A percentile compares a stretch with the other conserved stretches of the same genome.
Evolutionary conservation across 2,329 filamentous ascomycete genomes (phyloP).

Genomic region (Pseudogymnoascus sp.): DNA sequence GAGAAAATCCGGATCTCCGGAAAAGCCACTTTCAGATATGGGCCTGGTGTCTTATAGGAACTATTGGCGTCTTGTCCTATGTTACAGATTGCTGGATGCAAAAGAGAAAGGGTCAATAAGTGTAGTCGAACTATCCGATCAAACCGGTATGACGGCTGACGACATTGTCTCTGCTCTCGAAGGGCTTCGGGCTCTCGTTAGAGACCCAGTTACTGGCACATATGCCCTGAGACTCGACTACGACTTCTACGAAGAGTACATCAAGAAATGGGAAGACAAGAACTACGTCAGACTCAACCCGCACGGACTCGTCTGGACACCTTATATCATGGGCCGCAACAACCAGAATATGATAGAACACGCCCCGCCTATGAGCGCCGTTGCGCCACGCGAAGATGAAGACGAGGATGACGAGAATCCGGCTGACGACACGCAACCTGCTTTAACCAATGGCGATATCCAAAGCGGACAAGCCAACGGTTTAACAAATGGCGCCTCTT

Average conservation of each 20-base stretch:
- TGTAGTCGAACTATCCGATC: slow-evolving; percentile 65
- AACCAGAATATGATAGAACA: slow-evolving; percentile 77
- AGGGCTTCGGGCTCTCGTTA: slow-evolving; percentile 77
- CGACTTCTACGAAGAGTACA: slow-evolving; percentile 77
- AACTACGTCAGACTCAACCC: slow-evolving; percentile 78
- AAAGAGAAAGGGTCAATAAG: slow-evolving; percentile 47
- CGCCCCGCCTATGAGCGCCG: slow-evolving; percentile 70
- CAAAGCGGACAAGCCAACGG: not conserved
- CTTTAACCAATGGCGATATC: slow-evolving; percentile 15
- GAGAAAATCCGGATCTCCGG: slow-evolving; percentile 86
- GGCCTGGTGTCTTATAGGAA: slow-evolving; percentile 94
- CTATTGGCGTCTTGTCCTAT: slow-evolving; percentile 89
- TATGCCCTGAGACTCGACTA: slow-evolving; percentile 87
- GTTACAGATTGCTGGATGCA: slow-evolving; percentile 67
- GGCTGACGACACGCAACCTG: slow-evolving; percentile 5
- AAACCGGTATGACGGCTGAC: slow-evolving; percentile 91
- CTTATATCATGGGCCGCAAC: slow-evolving; percentile 88
- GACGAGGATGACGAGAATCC: slow-evolving; percentile 17
- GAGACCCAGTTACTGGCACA: slow-evolving; percentile 77
- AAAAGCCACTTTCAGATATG: slow-evolving; percentile 97
- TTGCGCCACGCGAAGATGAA: slow-evolving; percentile 77
- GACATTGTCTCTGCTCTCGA: slow-evolving; percentile 93
- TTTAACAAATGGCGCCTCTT: slow-evolving; percentile 1
- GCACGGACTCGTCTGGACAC: slow-evolving; percentile 81
- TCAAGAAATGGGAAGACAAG: slow-evolving; percentile 82